A percentile compares a stretch with the other conserved stretches of the same genome.
phyloP scores from a whole-genome alignment of 371 early-diverging fungal genomes.

The Rhizopus delemar region DNA sequence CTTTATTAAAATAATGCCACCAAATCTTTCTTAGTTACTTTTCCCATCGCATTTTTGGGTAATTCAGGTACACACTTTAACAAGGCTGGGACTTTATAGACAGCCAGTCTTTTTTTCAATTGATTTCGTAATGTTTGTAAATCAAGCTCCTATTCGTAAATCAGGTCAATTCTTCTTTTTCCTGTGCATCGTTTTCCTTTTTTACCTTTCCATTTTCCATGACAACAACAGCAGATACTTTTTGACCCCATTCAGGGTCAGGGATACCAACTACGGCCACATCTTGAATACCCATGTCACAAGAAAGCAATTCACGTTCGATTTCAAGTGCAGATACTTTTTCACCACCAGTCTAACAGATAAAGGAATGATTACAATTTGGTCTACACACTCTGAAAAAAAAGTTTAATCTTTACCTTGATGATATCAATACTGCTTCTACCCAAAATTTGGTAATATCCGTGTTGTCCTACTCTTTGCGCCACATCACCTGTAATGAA shows the following conservation, averaged over 20 bases:
- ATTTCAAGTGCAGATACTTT: constrained; percentile 86
- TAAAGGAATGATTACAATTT: background rate
- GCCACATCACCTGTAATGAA: constrained; percentile 85
- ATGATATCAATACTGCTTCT: constrained; percentile 83
- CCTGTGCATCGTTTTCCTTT: background rate
- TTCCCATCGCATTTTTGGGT: constrained; percentile 89
- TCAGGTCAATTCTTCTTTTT: background rate
- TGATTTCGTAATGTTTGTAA: constrained; percentile 50
- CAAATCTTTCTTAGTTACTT: constrained; percentile 82
- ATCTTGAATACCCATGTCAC: constrained; percentile 58
- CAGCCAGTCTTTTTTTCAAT: constrained; percentile 63
- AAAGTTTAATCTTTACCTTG: constrained; percentile 48
- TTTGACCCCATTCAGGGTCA: constrained; percentile 78
- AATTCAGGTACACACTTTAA: constrained; percentile 54
- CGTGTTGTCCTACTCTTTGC: constrained; percentile 43
- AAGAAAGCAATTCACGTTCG: constrained; percentile 76
- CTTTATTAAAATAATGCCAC: constrained; percentile 42
- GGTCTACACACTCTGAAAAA: background rate
- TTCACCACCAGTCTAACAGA: constrained; percentile 72
- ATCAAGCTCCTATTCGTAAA: constrained; percentile 34
- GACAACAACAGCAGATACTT: constrained; percentile 69
- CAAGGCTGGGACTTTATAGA: constrained; percentile 73
- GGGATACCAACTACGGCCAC: constrained; percentile 77
- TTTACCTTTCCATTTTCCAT: constrained; percentile 33
- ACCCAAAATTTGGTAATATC: constrained; percentile 74